These are phyloP conservation scores for Acanthamoeba triangularis DNA, from an alignment of 208 protist species.

Conservation along the genomic window DNA sequence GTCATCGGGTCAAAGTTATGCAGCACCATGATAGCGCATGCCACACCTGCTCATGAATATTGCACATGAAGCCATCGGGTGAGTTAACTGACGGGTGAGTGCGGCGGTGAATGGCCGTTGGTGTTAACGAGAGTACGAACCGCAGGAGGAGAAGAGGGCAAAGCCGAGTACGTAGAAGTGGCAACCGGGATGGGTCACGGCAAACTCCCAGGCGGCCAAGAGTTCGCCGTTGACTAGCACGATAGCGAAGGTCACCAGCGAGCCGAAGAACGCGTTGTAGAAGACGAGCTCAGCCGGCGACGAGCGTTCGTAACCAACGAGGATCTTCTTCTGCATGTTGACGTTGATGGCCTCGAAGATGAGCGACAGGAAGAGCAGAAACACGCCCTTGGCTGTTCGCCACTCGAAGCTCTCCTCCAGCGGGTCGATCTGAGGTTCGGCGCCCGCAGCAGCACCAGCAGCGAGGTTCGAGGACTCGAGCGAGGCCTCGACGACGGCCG, in stretches of 20 bases:
- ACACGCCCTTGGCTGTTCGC: not conserved
- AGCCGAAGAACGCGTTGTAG: slow-evolving; percentile 18
- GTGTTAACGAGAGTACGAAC: not conserved
- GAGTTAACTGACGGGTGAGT: too few species aligned
- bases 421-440: not conserved
- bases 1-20: slow-evolving; percentile 25
- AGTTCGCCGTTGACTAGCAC: slow-evolving; percentile 1
- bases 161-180: slow-evolving; percentile 2
- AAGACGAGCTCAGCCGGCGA: slow-evolving; percentile 5
- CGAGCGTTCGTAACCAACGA: not conserved
- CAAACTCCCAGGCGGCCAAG: not conserved
- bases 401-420: slow-evolving; percentile 28
- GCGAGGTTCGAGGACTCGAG: not conserved
- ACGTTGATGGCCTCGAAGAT: slow-evolving; percentile 31
- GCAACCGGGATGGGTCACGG: not conserved
- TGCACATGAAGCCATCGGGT: too few species aligned
- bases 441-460: too few species aligned
- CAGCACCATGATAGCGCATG: not conserved
- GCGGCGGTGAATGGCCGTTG: not conserved
- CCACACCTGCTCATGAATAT: not conserved
- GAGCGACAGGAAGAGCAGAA: slow-evolving; percentile 21
- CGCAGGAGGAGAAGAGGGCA: not conserved
- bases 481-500: not conserved
- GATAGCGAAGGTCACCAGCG: not conserved
- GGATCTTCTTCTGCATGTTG: slow-evolving; percentile 27